Evolutionary conservation across 371 early-diverging fungal genomes (phyloP).

Genomic region (Apophysomyces ossiformis): DNA sequence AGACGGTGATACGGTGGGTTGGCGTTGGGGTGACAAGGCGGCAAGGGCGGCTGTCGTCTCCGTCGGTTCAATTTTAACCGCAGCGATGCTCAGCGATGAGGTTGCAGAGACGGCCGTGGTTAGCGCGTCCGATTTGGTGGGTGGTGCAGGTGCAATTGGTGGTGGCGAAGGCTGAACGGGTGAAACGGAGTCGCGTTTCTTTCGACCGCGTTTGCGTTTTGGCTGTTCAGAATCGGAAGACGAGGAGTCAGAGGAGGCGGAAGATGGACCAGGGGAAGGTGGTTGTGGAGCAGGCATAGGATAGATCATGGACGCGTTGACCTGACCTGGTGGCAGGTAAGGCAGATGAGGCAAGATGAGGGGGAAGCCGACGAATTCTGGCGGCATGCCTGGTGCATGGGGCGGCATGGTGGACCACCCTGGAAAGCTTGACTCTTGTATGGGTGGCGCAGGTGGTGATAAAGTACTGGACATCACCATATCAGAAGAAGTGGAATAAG

Average conservation of each 20-base stretch:
- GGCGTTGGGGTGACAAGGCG: not conserved
- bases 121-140: too few species aligned
- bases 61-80: not conserved
- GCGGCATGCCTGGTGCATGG: not conserved
- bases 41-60: not conserved
- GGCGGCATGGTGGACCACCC: not conserved
- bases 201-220: slow-evolving; percentile 31
- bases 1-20: not conserved
- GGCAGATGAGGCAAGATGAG: slow-evolving; percentile 16
- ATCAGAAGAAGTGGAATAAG: slow-evolving; percentile 13
- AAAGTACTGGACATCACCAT: not conserved
- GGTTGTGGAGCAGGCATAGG: slow-evolving; percentile 5
- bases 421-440: not conserved
- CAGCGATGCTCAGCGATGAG: too few species aligned
- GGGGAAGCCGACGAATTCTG: slow-evolving; percentile 5
- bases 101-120: too few species aligned
- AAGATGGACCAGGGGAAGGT: slow-evolving; percentile 1
- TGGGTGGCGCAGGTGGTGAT: not conserved
- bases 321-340: not conserved
- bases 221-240: slow-evolving; percentile 27
- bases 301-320: not conserved
- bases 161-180: slow-evolving; percentile 8
- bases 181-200: slow-evolving; percentile 21
- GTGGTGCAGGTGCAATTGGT: not conserved
- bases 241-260: slow-evolving; percentile 10